Evolutionary conservation across 495 filamentous ascomycete genomes (phyloP), one percentile per base, ranked within the genome.

Genomic region (Lasiosphaeria miniovina): DNA sequence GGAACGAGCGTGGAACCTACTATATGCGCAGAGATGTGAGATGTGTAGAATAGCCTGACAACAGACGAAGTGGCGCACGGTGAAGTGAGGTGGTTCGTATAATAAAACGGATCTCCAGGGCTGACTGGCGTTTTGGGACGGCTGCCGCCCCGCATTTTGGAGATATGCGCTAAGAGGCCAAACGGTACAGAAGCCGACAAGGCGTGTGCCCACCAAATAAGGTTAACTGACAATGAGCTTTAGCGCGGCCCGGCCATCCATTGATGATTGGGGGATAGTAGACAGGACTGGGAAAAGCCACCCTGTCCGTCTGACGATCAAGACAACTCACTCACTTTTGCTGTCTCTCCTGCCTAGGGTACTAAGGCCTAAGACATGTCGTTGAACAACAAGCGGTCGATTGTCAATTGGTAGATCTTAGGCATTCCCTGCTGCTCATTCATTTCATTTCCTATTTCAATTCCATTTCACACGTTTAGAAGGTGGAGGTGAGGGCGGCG

Each of bases 211-310:
- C 52, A 43, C 52, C 52, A 32, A 53, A 49, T 52, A 52, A 53
- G 57, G 48, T 59, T 53, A 59, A 40, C 15, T 34, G 31, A 54
- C 35, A n/a, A 31, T 54, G 54, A 36, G 49, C 14, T 14, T 17
- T n/a, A 12, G 34, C 34, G 8, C 24, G 12, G 48, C 48, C 9
- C 31, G 9, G 53, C 11, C 6, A 33, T 52, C 17, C 6, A 14
- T 33, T 46, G 7, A 11, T 6, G 40, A 38, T 41, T 43, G 15
- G 36, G 33, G 14, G 34, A 36, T 33, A 24, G n/a, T 24, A 14
- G 24, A 36, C 50, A 10, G 36, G 46, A n/a, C n/a, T 31, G 40
- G 34, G 58, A 61, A 57, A 65, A 65, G 64, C 66, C 68, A 69
- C 59, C 61, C 59, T 64, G 57, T 57, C 63, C 63, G 45, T 40